Base-by-base conservation (phyloP, 768 basidiomycete genomes). In the Trametes cingulata region DNA sequence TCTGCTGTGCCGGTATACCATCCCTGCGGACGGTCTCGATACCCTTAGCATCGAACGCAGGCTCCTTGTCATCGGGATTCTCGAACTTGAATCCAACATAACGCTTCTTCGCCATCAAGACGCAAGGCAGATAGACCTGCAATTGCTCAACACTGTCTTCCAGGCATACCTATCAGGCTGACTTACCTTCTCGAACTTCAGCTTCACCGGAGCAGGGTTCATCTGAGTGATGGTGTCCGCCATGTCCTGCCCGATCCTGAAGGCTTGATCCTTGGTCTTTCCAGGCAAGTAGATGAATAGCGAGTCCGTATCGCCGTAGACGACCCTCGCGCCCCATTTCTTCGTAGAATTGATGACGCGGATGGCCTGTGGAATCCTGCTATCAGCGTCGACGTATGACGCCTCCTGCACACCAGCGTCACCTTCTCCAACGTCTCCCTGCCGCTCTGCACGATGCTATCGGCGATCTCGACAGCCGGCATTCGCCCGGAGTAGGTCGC, bases 71-170 rank as follows among this genome's bases (percentile, higher is more conserved):
- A 64, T 94, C 90, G 0, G 88, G 82, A 53, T 76, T 81, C 73
- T 99, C 97, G 63, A 89, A 98, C 70, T 95, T 96, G 78, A 92
- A 97, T 0, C 97, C 97, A 20, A 98, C 96, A 66, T 99, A 99
- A 66, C 96, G 85, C 72, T 99, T 99, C 80, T 99, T 99, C 2
- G 96, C 93, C 82, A 97, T 83, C n/a, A 99, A 81, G 0, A 98
- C 86, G 67, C 91, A 95, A 2, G 95, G 95, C 43, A 95, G 80
- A 71, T 98, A 98, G 3, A 98, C 94, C 94, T 96, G 67, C 2
- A 20, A 54, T 1, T 27, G n/a, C 42, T 24, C 40, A n/a, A 39
- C 15, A n/a, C 37, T n/a, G 46, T 17, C 19, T n/a, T 13, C n/a
- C 29, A 22, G 40, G 37, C 12, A 35, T 20, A 46, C 37, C 29